Evolutionary conservation across 2,329 filamentous ascomycete genomes (phyloP).

Genomic region (Fusarium sp.): DNA sequence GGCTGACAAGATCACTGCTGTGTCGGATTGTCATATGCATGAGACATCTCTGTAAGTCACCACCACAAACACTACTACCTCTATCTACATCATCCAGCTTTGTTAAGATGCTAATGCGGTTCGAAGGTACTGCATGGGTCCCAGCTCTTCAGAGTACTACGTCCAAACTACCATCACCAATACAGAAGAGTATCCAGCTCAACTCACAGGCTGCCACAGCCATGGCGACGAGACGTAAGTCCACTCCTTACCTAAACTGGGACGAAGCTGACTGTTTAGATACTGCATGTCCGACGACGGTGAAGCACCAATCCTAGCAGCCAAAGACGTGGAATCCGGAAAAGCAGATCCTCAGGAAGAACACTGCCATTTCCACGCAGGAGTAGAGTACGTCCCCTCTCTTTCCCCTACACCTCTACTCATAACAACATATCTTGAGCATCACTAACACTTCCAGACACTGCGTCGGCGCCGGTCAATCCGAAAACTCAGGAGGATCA

Average conservation of each 20-base stretch:
- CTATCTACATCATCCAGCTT: too few species aligned
- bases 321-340: constrained; percentile 32
- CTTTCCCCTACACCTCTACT: too few species aligned
- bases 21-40: constrained; percentile 56
- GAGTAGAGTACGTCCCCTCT: constrained; percentile 81
- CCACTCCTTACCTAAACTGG: too few species aligned
- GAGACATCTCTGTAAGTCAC: constrained; percentile 51
- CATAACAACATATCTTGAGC: too few species aligned
- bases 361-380: constrained; percentile 79
- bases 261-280: constrained; percentile 11
- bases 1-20: constrained; percentile 48
- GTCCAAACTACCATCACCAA: constrained; percentile 62
- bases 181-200: constrained; percentile 66
- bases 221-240: constrained; percentile 69
- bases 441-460: constrained; percentile 59
- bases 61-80: too few species aligned
- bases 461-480: constrained; percentile 62
- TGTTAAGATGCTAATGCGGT: too few species aligned
- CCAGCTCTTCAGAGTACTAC: constrained; percentile 55
- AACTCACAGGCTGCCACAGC: constrained; percentile 72
- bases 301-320: constrained; percentile 34
- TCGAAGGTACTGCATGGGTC: constrained; percentile 59
- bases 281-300: constrained; percentile 41
- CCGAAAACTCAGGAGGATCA: constrained; percentile 15
- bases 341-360: constrained; percentile 36